Evolutionary conservation across 2,329 filamentous ascomycete genomes (phyloP), one percentile per base, ranked within the genome.

Genomic region (Colletotrichum incanum): DNA sequence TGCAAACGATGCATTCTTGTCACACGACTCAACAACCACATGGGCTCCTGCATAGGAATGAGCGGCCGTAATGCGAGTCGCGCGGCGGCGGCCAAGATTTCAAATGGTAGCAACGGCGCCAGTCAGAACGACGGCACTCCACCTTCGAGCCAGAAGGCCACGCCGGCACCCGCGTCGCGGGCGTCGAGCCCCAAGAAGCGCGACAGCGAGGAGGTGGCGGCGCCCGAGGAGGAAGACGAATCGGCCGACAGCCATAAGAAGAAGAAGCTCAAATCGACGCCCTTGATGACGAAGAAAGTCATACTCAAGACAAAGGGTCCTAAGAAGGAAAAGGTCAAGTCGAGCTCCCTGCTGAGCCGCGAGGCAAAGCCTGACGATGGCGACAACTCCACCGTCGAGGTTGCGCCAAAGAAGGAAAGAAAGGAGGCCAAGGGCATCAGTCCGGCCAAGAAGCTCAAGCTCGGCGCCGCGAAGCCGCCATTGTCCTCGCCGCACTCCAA

Each of bases 31-130:
- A 92, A 91, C 79, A 91, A 91, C 74, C 90, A 92, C 80, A 92
- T 92, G 90, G 89, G 89, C 43, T 91, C 89, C 23, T 92, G 90
- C 78, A 92, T 92, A 73, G 90, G 90, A 54, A 92, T 91, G 78
- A 91, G 89, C 75, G 89, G 90, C 31, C 86, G 90, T 43, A 91
- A 89, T 75, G 89, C 90, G 18, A 91, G 89, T 73, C 84, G 90
- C 68, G 89, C 88, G 9, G 90, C 90, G 14, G 88, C 89, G 12
- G 87, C 89, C 75, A 92, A 91, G 82, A 89, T 92, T 74, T 90
- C 87, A 76, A 91, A 90, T 74, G 88, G 86, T 72, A 86, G 83
- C 70, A 83, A 83, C 75, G 82, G 80, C 31, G 83, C 81, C 47
- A 89, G 85, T 68, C 86, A 87, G 74, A 84, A 86, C 75, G 89